Evolutionary conservation across 495 filamentous ascomycete genomes (phyloP).

Genomic region (Annulohypoxylon maeteangense): DNA sequence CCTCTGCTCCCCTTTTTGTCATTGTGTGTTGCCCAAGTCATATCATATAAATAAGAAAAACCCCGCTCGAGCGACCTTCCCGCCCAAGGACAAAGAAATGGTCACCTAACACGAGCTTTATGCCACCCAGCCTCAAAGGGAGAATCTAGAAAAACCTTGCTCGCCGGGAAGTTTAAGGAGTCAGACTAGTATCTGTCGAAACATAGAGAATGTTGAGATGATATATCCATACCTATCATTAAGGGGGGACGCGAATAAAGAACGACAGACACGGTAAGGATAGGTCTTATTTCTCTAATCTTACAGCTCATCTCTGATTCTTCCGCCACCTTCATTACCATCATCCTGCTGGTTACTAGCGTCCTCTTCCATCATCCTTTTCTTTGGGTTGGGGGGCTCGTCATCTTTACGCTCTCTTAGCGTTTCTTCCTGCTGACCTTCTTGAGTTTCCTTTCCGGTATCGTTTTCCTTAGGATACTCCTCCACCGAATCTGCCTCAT

Average conservation of each 20-base stretch:
- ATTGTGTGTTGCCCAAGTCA: slow-evolving; percentile 23
- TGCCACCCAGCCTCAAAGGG: slow-evolving; percentile 8
- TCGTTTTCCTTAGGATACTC: slow-evolving; percentile 26
- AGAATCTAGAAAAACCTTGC: not conserved
- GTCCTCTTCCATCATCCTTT: slow-evolving; percentile 83
- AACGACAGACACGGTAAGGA: slow-evolving; percentile 1
- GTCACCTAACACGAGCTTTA: slow-evolving; percentile 21
- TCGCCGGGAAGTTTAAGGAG: slow-evolving; percentile 8
- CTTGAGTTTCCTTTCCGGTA: slow-evolving; percentile 35
- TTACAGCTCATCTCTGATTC: slow-evolving; percentile 56
- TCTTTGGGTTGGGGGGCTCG: slow-evolving; percentile 75
- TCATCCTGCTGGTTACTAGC: slow-evolving; percentile 24
- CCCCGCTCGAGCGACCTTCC: slow-evolving; percentile 16
- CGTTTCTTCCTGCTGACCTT: slow-evolving; percentile 49
- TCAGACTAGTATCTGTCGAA: slow-evolving; percentile 34
- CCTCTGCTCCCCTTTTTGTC: slow-evolving; percentile 6
- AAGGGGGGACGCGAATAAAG: slow-evolving; percentile 27
- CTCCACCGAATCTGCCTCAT: slow-evolving; percentile 41
- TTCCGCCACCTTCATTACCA: slow-evolving; percentile 33
- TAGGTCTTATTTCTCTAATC: slow-evolving; percentile 27
- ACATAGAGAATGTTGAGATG: slow-evolving; percentile 32
- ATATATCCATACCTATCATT: not conserved
- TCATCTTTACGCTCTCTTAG: slow-evolving; percentile 59
- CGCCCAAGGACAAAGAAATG: slow-evolving; percentile 36
- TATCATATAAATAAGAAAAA: slow-evolving; percentile 18